A percentile compares a stretch with the other conserved stretches of the same genome.
Conservation (phyloP, 2,329 filamentous ascomycete species). For the Ophiostoma sp. region DNA sequence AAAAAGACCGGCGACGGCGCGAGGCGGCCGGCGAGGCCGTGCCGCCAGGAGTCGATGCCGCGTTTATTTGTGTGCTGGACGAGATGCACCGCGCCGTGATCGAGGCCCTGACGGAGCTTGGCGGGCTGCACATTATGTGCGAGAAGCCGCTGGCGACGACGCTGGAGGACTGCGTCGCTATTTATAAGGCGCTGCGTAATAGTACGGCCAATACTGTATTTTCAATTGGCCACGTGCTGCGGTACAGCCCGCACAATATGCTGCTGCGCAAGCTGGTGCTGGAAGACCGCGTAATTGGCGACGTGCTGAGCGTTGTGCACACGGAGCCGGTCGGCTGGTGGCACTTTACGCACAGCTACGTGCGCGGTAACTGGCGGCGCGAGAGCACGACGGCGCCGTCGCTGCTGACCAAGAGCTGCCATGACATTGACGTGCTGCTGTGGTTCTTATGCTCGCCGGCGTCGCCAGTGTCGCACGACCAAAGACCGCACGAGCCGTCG, state of each 20-base stretch:
- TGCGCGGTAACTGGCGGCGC: slow-evolving; percentile 89
- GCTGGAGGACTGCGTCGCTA: slow-evolving; percentile 69
- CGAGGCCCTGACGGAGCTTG: slow-evolving; percentile 61
- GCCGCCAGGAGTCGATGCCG: slow-evolving; percentile 55
- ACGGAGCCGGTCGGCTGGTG: slow-evolving; percentile 94
- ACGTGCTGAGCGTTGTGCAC: slow-evolving; percentile 80
- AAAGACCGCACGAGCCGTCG: slow-evolving; percentile 63
- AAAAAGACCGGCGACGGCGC: slow-evolving; percentile 53
- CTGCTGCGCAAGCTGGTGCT: slow-evolving; percentile 72
- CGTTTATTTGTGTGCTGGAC: slow-evolving; percentile 68
- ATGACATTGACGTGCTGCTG: slow-evolving; percentile 87
- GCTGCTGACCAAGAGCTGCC: slow-evolving; percentile 89
- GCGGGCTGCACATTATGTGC: slow-evolving; percentile 76
- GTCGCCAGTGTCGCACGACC: slow-evolving; percentile 37
- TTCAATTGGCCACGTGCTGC: slow-evolving; percentile 86
- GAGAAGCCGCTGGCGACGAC: slow-evolving; percentile 89
- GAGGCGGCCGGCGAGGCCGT: slow-evolving; percentile 44
- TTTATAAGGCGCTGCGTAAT: slow-evolving; percentile 54
- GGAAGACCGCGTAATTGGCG: slow-evolving; percentile 70
- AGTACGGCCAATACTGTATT: slow-evolving; percentile 53
- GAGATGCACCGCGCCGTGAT: slow-evolving; percentile 83
- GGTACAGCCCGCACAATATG: slow-evolving; percentile 91
- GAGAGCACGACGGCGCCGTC: slow-evolving; percentile 71
- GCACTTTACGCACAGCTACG: slow-evolving; percentile 89
- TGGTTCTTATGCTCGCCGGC: slow-evolving; percentile 81